phyloP scores from a whole-genome alignment of 306 rosid genomes.

The Vigna nakashimae region DNA sequence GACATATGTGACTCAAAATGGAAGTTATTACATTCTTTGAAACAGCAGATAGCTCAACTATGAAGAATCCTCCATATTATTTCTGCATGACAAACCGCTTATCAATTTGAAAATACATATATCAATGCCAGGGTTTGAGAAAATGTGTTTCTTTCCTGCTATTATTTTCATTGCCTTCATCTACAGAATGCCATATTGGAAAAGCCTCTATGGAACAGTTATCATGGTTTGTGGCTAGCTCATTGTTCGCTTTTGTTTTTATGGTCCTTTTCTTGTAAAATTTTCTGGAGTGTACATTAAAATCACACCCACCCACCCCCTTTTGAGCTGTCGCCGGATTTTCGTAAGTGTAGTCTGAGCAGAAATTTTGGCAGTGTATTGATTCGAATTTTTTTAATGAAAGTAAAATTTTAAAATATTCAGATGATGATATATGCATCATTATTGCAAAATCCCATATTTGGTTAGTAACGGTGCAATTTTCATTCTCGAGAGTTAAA shows the following conservation, averaged over 20 bases:
- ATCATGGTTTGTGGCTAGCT: constrained; percentile 11
- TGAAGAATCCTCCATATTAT: constrained; percentile 47
- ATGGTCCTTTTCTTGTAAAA: constrained; percentile 40
- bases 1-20: constrained; percentile 71
- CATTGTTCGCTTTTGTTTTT: constrained; percentile 34
- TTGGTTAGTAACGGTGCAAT: not conserved
- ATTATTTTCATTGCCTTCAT: constrained; percentile 8
- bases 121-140: constrained; percentile 26
- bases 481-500: not conserved
- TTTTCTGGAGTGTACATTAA: constrained; percentile 43
- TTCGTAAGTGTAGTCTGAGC: constrained; percentile 36
- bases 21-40: constrained; percentile 62
- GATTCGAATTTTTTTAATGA: constrained; percentile 27
- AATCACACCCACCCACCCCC: not conserved
- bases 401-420: not conserved
- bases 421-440: not conserved
- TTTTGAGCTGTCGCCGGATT: constrained; percentile 35
- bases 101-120: not conserved
- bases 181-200: constrained; percentile 8
- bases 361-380: constrained; percentile 42
- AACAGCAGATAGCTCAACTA: constrained; percentile 71
- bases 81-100: constrained; percentile 28
- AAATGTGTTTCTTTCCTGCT: constrained; percentile 26
- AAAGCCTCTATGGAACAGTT: constrained; percentile 25
- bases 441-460: not conserved